Conservation (phyloP, 768 basidiomycete genomes). For the Dioszegia hungarica region DNA sequence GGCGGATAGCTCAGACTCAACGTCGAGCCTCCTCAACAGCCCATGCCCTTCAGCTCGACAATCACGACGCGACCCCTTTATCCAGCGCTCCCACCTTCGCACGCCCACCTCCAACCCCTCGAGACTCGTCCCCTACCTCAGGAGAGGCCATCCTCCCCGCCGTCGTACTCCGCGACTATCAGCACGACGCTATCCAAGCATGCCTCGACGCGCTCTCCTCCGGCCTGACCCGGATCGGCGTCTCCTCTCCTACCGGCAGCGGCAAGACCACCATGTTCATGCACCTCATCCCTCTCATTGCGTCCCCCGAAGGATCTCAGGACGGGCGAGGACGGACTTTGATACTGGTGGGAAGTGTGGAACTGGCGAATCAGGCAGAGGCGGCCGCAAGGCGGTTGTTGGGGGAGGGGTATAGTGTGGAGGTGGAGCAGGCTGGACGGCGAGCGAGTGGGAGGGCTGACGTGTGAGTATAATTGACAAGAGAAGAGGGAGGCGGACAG, state of each 20-base stretch:
- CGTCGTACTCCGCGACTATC: slow-evolving; percentile 70
- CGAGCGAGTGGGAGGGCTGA: slow-evolving; percentile 75
- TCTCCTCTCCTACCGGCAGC: slow-evolving; percentile 45
- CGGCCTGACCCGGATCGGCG: slow-evolving; percentile 58
- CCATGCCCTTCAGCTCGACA: background rate
- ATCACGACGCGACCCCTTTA: background rate
- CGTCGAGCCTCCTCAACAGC: background rate
- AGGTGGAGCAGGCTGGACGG: slow-evolving; percentile 83
- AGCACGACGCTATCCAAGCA: slow-evolving; percentile 70
- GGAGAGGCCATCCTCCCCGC: background rate
- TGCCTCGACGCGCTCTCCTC: slow-evolving; percentile 66
- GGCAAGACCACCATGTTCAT: slow-evolving; percentile 91
- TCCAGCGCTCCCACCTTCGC: background rate
- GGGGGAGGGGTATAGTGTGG: slow-evolving; percentile 66
- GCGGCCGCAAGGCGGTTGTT: slow-evolving; percentile 62
- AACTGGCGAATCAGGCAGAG: slow-evolving; percentile 83
- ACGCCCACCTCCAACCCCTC: background rate
- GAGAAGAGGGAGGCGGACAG: too few species aligned
- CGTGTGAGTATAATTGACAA: slow-evolving; percentile 57
- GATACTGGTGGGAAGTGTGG: slow-evolving; percentile 74
- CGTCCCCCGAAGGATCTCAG: slow-evolving; percentile 25
- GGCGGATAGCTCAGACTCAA: background rate
- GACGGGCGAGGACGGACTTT: slow-evolving; percentile 54
- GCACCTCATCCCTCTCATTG: slow-evolving; percentile 66
- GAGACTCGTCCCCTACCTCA: background rate